Base-by-base conservation (phyloP, 495 filamentous ascomycete genomes). In the Penicillium parvum region DNA sequence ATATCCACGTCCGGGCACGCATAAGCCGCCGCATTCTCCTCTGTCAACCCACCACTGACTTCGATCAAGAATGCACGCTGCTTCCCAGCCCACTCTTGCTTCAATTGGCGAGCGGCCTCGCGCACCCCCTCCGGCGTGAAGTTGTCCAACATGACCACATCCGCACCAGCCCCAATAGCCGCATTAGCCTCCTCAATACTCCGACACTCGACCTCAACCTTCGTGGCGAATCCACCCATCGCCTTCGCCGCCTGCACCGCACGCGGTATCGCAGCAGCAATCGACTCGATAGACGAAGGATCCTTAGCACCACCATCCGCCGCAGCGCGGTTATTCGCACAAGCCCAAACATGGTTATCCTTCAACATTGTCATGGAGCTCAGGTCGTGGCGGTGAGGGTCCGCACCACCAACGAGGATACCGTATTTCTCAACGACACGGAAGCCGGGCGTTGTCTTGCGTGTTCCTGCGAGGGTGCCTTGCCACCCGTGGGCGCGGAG, bases 361-460 rank as follows among this genome's bases (percentile, higher is more conserved):
- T 98, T 98, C 37, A 98, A 74, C 92, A 98, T 98, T 17, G 86
- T 88, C 92, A 98, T 97, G 30, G 82, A 75, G 48, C 83, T 88
- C 26, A 98, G 68, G 65, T 97, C 94, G 64, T 95, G 86, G 10
- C 92, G 77, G 59, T 98, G 94, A 1, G 83, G 78, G 59, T 98
- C 92, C 22, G 84, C 86, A 12, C 94, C 94, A 14, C 90, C 92
- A 10, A 95, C 82, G 10, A 96, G 69, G 81, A 98, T 95, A 37
- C 88, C 92, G 61, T 97, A 98, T 72, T 98, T 98, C 72, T 98
- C 92, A 2, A 97, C 90, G 7, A 98, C 70, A 3, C 92, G 77
- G 67, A 97, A 97, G 0, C 94, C 92, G 0, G 92, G 92, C 2
- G 92, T 98, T 3, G 94, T 96, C 71, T 98, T 98, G 48, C 92